Evolutionary conservation across 2,329 filamentous ascomycete species (phyloP), one percentile per base, ranked within the genome.

Genomic region (Bipolaris zeicola): DNA sequence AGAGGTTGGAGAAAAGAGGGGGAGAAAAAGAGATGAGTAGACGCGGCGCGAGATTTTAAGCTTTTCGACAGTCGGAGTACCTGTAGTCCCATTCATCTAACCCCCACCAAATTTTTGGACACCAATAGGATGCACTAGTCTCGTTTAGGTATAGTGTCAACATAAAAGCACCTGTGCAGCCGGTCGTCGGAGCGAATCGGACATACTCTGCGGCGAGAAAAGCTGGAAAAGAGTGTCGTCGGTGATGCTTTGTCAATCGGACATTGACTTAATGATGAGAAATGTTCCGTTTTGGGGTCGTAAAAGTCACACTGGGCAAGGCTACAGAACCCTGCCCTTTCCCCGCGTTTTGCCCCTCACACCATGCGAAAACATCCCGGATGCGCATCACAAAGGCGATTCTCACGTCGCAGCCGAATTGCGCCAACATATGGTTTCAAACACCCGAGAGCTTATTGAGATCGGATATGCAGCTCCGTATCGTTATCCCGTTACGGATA

Each of bases 61-160:
- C 38, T 56, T 56, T 57, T 48, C 52, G 56, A 45, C 38, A 57
- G 53, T 47, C 52, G 51, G 43, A 56, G 43, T 47, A 55, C 50
- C 47, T 24, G 5, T 49, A 39, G 48, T 43, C 48, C 42, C 43
- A 41, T 47, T 42, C 34, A 52, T 31, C 48, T 37, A 26, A 46
- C 45, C 57, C 52, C 61, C 62, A 55, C 58, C 57, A 63, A 68
- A 60, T 68, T 70, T 71, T 62, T 66, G 57, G 57, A 66, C 64
- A 64, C 62, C 62, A 62, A 61, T 55, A 60, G 42, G 37, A 49
- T 43, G 44, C 52, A 26, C 66, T 68, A 71, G 39, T 41, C 66
- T 47, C 37, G 14, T 28, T 56, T 49, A 55, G 61, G 67, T 16
- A 60, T 61, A 53, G 67, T 53, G 61, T 43, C 58, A 26, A 26